These are phyloP conservation scores for Lepraria neglecta DNA, from an alignment of 495 filamentous ascomycete species.

Conservation along the genomic window DNA sequence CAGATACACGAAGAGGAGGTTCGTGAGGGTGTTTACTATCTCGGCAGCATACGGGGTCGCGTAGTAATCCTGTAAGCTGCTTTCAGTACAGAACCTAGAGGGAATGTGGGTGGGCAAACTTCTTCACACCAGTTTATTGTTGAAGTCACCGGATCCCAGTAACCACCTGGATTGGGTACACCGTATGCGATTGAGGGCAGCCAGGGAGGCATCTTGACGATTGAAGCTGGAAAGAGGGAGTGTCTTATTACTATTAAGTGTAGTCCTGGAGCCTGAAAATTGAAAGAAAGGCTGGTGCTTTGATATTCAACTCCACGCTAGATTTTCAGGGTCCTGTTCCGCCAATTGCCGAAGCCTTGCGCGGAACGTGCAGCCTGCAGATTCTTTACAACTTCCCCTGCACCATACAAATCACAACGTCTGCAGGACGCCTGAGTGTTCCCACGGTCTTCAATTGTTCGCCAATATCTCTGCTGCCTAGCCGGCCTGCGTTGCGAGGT, in stretches of 20 bases:
- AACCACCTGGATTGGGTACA: slow-evolving; percentile 56
- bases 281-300: background rate
- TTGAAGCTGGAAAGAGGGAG: background rate
- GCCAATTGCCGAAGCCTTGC: background rate
- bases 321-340: background rate
- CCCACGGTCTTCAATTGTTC: background rate
- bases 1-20: slow-evolving; percentile 68
- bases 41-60: slow-evolving; percentile 55
- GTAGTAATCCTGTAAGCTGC: slow-evolving; percentile 50
- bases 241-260: too few relatives aligned
- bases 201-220: slow-evolving; percentile 22
- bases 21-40: slow-evolving; percentile 71
- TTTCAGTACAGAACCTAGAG: background rate
- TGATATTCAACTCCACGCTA: background rate
- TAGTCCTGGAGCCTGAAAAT: background rate
- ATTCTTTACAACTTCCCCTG: background rate
- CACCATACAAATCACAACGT: background rate
- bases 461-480: background rate
- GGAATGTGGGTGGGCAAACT: slow-evolving; percentile 37
- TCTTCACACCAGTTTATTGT: slow-evolving; percentile 95
- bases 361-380: background rate
- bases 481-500: background rate
- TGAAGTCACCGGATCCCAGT: slow-evolving; percentile 80
- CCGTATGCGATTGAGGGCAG: slow-evolving; percentile 60
- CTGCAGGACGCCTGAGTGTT: background rate